Evolutionary conservation across 2,329 filamentous ascomycete species (phyloP), one percentile per base, ranked within the genome.

Genomic region (Fusarium azukiicola): DNA sequence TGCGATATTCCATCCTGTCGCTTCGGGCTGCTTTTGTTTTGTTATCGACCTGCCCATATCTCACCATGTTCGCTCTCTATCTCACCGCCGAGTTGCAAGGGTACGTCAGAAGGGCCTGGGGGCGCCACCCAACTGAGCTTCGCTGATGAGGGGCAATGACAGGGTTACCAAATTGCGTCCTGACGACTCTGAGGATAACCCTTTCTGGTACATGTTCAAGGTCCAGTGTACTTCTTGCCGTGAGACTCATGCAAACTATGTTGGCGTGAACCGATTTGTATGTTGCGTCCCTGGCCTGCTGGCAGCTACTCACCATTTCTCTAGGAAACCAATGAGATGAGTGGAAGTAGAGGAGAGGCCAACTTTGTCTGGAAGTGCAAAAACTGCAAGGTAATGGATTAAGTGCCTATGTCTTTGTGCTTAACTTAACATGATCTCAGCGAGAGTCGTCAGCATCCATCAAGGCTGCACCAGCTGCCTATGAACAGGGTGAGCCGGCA

Each of bases 311-410:
- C 68, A 84, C 23, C 44, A 21, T 50, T 32, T 32, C 8, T 3
- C 69, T 77, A 98, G 96, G 97, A 99, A 85, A 92, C 91, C 84
- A 97, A 98, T 85, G 97, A 99, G 79, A 94, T 99, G 87, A 98
- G 96, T 79, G 97, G 97, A 47, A 99, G 97, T 87, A 93, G 96
- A 84, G 98, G 98, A 79, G 97, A 99, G 87, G 98, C 98, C 76
- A 99, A 99, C 88, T 99, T 99, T 87, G 98, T 99, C n/a, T 99
- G 98, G 97, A 97, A 94, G 87, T 99, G 98, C 92, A 98, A 98
- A 88, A 97, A 98, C 86, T 99, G 98, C 94, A 98, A 98, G 93
- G 97, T 98, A 81, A 42, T 14, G 8, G 9, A 3, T 42, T 10
- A 11, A 10, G 2, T 32, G 36, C 23, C 68, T 68, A 13, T 3